Conservation (phyloP, 2,329 filamentous ascomycete species). For the Colletotrichum magnum region DNA sequence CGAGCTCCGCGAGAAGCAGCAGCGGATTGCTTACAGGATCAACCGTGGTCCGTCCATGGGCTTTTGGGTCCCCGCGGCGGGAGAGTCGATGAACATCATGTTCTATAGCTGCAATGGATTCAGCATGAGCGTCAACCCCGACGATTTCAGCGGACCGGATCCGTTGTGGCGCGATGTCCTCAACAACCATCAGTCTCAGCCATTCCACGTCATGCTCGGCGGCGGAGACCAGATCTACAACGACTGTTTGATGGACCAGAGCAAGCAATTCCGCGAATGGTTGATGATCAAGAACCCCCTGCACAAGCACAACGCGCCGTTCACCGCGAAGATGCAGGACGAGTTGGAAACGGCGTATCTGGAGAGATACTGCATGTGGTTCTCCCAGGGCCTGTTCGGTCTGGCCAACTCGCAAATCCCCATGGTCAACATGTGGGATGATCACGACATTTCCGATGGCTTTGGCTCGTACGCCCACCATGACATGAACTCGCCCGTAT, state of each 20-base stretch:
- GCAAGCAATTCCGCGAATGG: constrained; percentile 86
- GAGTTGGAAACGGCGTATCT: constrained; percentile 93
- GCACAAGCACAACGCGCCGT: constrained; percentile 83
- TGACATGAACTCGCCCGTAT: constrained; percentile 92
- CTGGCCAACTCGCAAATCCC: constrained; percentile 95
- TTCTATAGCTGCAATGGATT: constrained; percentile 99
- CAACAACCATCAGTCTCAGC: constrained; percentile 89
- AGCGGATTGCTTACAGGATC: constrained; percentile 94
- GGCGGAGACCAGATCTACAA: constrained; percentile 99
- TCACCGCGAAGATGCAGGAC: constrained; percentile 85
- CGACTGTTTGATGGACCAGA: constrained; percentile 83
- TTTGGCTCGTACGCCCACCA: constrained; percentile 93
- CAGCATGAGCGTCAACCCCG: constrained; percentile 81
- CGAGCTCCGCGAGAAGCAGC: constrained; percentile 82
- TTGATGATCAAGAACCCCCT: constrained; percentile 83
- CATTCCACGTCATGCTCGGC: constrained; percentile 98
- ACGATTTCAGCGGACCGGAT: constrained; percentile 91
- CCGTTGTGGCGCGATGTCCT: constrained; percentile 97
- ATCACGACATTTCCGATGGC: constrained; percentile 92
- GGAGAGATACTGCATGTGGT: constrained; percentile 92
- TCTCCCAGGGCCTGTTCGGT: constrained; percentile 94
- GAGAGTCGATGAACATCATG: constrained; percentile 97
- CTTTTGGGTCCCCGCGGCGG: constrained; percentile 93
- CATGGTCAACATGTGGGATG: constrained; percentile 98
- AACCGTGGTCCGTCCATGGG: constrained; percentile 89